Evolutionary conservation across 257 asterid genomes (phyloP), one percentile per base, ranked within the genome.

Genomic region (Scutellaria minor): DNA sequence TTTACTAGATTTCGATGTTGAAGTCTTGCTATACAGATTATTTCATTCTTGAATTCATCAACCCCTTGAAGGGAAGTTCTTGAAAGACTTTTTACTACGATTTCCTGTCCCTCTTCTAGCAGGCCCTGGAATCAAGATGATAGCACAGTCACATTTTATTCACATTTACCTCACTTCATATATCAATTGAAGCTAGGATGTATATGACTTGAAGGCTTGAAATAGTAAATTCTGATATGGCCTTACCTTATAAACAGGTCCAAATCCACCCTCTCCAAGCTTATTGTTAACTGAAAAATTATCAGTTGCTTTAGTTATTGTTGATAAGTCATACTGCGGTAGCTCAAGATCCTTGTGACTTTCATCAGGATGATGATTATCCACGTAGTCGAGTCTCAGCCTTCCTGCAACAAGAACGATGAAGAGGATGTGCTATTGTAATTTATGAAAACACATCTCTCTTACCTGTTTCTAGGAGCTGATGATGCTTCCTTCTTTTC

Each of bases 51-150:
- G 62, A 83, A 83, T 31, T 83, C 86, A 12, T 9, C 40, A 0
- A 55, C 22, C 44, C 87, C 84, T 75, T 83, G 81, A 47, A 8
- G n/a, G 20, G 87, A 86, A 22, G 78, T 64, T 62, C 53, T 75
- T 1, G 91, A 88, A 1, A 88, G 75, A 20, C 82, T 57, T 65
- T 88, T 88, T 9, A 86, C 90, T n/a, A 90, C 95, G 0, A 88
- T 71, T 66, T 83, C 87, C 60, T 69, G 79, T 44, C 83, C 90
- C 5, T 52, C 76, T 24, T 57, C 80, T 7, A 84, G 61, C 37
- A 14, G n/a, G 4, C 91, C 89, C 94, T 85, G 9, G 27, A 10
- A 39, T 58, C 42, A 22, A 54, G 50, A 27, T 27, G 35, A 27
- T 3, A 27, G 35, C 35, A 27, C 18, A 18, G 18, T 18, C 18